Base-by-base conservation (phyloP, 2,329 filamentous ascomycete genomes). In the Passalora sequoiae region DNA sequence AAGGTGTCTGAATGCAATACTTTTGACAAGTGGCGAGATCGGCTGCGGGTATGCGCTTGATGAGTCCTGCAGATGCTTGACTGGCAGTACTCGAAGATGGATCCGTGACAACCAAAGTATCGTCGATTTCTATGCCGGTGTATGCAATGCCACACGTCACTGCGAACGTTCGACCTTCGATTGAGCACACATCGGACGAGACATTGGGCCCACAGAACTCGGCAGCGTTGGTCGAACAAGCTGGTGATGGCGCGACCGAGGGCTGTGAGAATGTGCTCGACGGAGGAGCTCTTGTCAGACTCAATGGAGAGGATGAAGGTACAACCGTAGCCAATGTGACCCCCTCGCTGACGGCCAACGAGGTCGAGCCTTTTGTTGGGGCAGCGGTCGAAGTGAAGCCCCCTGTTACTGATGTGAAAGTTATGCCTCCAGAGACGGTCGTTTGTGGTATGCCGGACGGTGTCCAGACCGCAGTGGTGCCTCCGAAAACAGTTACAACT, bases 1-100 rank as follows among this genome's bases (percentile, higher is more conserved):
- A 41, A 4, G 47, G 36, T 4, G 52, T 60, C 10, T 29, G 32
- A 19, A 58, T 53, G 39, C 61, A 64, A 6, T 52, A 44, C 2
- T 40, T 41, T 20, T 46, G 41, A 33, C 55, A 58, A 5, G 48
- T 22, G 3, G 42, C 40, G 19, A 54, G 40, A n/a, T 51, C 44
- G n/a, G 37, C 38, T 7, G 43, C 45, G 4, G 40, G 16, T 16
- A 48, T 35, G 28, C 47, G 43, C 37, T 51, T 42, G 16, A 40
- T 9, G 25, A 49, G 13, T 17, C n/a, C n/a, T 7, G 24, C 24
- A 6, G 15, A 13, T 10, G 32, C 25, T 15, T 37, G 21, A 10
- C 24, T 22, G 16, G 38, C 25, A 4, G 17, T 16, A 16, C 25
- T 38, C 24, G 33, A 25, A n/a, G n/a, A n/a, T n/a, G n/a, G n/a